Evolutionary conservation across 352 stramenopile species (phyloP), one percentile per base, ranked within the genome.

Genomic region (Globisporangium okanoganense): DNA sequence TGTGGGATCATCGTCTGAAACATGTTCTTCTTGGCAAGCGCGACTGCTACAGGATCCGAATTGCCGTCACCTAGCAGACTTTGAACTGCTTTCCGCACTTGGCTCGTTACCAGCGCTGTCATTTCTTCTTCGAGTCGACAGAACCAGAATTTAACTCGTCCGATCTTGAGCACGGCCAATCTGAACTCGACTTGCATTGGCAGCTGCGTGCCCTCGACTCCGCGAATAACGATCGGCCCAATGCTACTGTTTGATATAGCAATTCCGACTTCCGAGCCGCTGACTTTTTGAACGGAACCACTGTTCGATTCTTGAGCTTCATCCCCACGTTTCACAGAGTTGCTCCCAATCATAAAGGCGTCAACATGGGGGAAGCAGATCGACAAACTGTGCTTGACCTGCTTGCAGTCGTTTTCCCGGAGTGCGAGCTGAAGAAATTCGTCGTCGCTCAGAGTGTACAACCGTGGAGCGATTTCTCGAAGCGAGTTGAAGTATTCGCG

Each of bases 71-170:
- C 56, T 8, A 70, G 56, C 6, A 61, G 27, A 41, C 56, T 70
- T 35, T 70, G 48, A 5, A 84, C 61, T 1, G 72, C 69, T 5
- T 48, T 27, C 14, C 78, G 77, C 5, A 73, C 20, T 29, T 88
- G 75, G 3, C 71, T 59, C 25, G 48, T 45, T 2, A 88, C 76
- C 52, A 86, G 65, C n/a, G 60, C 64, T 6, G 48, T 27, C 59
- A 88, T 75, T 43, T 90, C 81, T 52, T 90, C 81, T 48, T 88
- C 77, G 0, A 90, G 59, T 2, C 81, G 69, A 2, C 69, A 70
- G 29, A 90, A 69, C 81, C 81, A 90, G 57, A 90, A 90, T 31
- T 79, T 76, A 10, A 87, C 35, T 9, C 81, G 69, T 1, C 81
- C 81, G 18, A 90, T 85, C 69, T 88, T 90, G 14, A 85, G 65